Evolutionary conservation across 768 basidiomycete genomes (phyloP).

Genomic region (Russula foetens): DNA sequence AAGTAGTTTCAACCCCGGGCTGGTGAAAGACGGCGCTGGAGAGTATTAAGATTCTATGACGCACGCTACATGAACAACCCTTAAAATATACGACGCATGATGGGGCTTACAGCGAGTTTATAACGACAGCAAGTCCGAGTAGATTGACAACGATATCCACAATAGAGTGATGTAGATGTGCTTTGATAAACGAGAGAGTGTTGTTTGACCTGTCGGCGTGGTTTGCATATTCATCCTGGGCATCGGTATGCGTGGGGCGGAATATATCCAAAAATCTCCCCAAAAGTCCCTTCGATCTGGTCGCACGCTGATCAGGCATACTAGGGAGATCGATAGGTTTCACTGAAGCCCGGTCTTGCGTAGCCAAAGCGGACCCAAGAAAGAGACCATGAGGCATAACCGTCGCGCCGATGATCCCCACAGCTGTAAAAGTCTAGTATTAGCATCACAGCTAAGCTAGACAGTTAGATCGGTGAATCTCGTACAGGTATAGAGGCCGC

Average conservation of each 20-base stretch:
- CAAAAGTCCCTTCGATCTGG: background rate
- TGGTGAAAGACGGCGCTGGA: conserved; percentile 73
- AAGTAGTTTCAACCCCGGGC: conserved; percentile 28
- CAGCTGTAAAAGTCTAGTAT: background rate
- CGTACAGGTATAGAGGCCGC: conserved; percentile 17
- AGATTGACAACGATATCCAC: conserved; percentile 61
- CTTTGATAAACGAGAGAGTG: conserved; percentile 42
- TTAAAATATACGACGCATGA: background rate
- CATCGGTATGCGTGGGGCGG: background rate
- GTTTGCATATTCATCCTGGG: background rate
- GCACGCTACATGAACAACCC: conserved; percentile 1
- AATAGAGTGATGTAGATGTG: conserved; percentile 59
- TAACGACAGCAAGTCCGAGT: conserved; percentile 78
- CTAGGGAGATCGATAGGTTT: background rate
- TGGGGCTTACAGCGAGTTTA: conserved; percentile 69
- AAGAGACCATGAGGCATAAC: conserved; percentile 44
- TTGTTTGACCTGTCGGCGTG: conserved; percentile 47
- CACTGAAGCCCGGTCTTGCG: conserved; percentile 30
- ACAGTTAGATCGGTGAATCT: background rate
- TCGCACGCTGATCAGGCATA: background rate
- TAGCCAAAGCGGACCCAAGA: conserved; percentile 37
- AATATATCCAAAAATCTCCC: background rate
- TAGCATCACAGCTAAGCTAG: background rate
- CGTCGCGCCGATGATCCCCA: conserved; percentile 32
- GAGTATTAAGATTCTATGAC: conserved; percentile 65